Conservation (phyloP, 2,329 filamentous ascomycete genomes). For the Podosphaera aphanis region DNA sequence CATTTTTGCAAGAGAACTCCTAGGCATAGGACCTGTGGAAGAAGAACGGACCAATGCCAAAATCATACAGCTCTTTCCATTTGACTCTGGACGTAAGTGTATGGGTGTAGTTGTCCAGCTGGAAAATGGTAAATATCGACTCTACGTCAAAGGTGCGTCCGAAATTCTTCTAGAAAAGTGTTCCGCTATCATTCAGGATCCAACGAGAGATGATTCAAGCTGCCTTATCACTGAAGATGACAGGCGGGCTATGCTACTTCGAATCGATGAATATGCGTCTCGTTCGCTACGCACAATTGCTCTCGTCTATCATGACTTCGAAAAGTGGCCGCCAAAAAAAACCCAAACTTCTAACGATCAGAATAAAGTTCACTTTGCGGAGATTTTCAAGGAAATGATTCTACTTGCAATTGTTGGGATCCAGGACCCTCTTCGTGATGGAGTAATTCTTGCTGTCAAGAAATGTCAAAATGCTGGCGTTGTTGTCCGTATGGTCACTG, state of each 20-base stretch:
- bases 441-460: slow-evolving; percentile 42
- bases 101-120: slow-evolving; percentile 41
- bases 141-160: slow-evolving; percentile 30
- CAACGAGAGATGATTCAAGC: slow-evolving; percentile 30
- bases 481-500: slow-evolving; percentile 50
- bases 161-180: slow-evolving; percentile 24
- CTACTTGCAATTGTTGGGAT: slow-evolving; percentile 53
- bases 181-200: slow-evolving; percentile 29
- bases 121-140: slow-evolving; percentile 19
- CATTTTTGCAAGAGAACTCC: slow-evolving; percentile 39
- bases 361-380: slow-evolving; percentile 39
- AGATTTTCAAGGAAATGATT: slow-evolving; percentile 47
- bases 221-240: slow-evolving; percentile 31
- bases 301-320: slow-evolving; percentile 49
- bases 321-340: slow-evolving; percentile 38
- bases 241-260: slow-evolving; percentile 25
- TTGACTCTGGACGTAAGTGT: slow-evolving; percentile 31
- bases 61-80: slow-evolving; percentile 26
- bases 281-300: slow-evolving; percentile 54
- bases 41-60: slow-evolving; percentile 38
- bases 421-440: slow-evolving; percentile 46
- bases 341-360: slow-evolving; percentile 31
- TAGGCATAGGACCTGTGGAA: slow-evolving; percentile 37
- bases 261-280: slow-evolving; percentile 37
- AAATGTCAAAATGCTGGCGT: slow-evolving; percentile 47